Evolutionary conservation across 345 rosid species (phyloP).

Genomic region (Boechera retrofracta): DNA sequence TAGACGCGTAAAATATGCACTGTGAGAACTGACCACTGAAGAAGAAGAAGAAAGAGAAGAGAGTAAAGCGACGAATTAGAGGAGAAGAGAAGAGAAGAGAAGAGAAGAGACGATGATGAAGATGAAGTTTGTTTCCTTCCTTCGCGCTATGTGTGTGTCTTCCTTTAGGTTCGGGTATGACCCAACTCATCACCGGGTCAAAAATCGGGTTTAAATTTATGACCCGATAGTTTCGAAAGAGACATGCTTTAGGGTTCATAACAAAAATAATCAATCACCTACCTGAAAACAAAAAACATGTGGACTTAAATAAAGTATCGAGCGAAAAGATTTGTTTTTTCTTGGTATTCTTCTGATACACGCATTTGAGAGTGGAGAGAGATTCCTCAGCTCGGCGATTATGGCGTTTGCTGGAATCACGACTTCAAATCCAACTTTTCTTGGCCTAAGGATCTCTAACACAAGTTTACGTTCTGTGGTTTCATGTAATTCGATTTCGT

Average conservation of each 20-base stretch:
- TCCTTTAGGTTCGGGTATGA: neutral
- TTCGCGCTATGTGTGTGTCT: constrained; percentile 34
- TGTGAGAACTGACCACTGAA: constrained; percentile 22
- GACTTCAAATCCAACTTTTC: constrained; percentile 38
- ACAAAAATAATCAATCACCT: constrained; percentile 2
- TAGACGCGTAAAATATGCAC: constrained; percentile 32
- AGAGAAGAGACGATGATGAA: constrained; percentile 13
- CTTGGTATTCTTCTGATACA: constrained; percentile 13
- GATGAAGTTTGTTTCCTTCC: constrained; percentile 39
- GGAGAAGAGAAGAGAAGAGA: constrained; percentile 21
- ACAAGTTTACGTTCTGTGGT: constrained; percentile 22
- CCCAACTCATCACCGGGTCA: constrained; percentile 19
- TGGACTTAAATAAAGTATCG: constrained; percentile 26
- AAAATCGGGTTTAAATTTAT: constrained; percentile 21
- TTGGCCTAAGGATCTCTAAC: constrained; percentile 37
- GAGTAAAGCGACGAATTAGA: constrained; percentile 30
- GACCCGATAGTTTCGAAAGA: constrained; percentile 19
- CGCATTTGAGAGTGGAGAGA: neutral
- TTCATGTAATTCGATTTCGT: constrained; percentile 48
- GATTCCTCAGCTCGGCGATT: constrained; percentile 6
- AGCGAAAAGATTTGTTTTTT: constrained; percentile 9
- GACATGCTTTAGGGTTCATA: constrained; percentile 24
- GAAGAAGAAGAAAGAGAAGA: neutral
- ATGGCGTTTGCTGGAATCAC: constrained; percentile 60
- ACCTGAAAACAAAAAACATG: constrained; percentile 31